Conservation (phyloP, 495 filamentous ascomycete genomes). For the Xylaria scruposa region DNA sequence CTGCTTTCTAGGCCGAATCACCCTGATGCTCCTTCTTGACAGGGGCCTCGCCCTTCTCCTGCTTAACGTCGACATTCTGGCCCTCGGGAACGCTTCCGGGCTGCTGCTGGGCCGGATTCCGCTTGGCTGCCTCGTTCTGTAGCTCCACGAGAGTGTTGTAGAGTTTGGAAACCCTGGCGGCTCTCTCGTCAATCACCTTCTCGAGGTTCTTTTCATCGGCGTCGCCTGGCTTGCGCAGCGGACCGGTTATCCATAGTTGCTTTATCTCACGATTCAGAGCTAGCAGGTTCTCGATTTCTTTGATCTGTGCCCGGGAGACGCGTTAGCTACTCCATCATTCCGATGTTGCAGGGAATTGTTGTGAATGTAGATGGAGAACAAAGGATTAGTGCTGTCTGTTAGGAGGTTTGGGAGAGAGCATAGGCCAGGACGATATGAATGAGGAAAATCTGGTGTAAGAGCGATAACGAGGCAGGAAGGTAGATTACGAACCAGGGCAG, state of each 20-base stretch:
- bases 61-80: neutral
- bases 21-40: neutral
- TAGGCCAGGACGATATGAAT: neutral
- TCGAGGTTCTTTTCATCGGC: slow-evolving; percentile 37
- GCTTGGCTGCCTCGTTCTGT: neutral
- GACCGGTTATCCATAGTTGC: slow-evolving; percentile 52
- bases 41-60: neutral
- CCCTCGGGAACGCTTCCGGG: neutral
- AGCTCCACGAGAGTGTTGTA: slow-evolving; percentile 23
- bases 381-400: neutral
- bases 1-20: neutral
- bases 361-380: neutral
- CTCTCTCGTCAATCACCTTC: slow-evolving; percentile 32
- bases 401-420: neutral
- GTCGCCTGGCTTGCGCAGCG: slow-evolving; percentile 45
- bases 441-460: neutral
- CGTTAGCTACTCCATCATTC: slow-evolving; percentile 4
- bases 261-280: slow-evolving; percentile 49
- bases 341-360: neutral
- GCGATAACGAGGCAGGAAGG: neutral
- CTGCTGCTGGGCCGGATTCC: slow-evolving; percentile 11
- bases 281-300: slow-evolving; percentile 49
- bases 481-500: slow-evolving; percentile 38
- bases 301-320: slow-evolving; percentile 20
- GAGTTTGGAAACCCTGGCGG: slow-evolving; percentile 15